These are phyloP conservation scores for Nepenthes mirabilis DNA, from an alignment of 148 eudicot genomes.

Conservation along the genomic window DNA sequence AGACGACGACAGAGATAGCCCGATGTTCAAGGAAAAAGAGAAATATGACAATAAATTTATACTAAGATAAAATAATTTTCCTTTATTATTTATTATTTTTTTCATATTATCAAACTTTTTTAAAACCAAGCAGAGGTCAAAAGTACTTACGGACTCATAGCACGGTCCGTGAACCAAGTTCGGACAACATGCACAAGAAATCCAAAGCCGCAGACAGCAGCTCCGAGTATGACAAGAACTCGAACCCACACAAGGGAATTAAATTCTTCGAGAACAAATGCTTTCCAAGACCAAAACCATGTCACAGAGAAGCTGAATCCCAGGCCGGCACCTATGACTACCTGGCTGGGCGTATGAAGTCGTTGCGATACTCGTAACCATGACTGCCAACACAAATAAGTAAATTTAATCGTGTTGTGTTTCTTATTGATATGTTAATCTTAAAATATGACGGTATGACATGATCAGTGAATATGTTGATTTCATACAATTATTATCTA, in stretches of 20 bases:
- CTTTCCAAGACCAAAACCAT: slow-evolving; percentile 79
- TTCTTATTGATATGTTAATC: not conserved
- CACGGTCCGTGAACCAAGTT: slow-evolving; percentile 31
- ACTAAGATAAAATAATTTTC: too few relatives aligned
- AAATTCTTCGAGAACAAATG: slow-evolving; percentile 34
- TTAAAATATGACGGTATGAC: too few relatives aligned
- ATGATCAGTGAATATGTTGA: too few relatives aligned
- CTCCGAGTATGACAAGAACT: slow-evolving; percentile 30
- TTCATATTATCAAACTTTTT: too few relatives aligned
- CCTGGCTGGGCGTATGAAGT: slow-evolving; percentile 62
- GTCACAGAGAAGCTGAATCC: slow-evolving; percentile 48
- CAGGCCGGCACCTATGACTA: slow-evolving; percentile 53
- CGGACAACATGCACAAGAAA: slow-evolving; percentile 28
- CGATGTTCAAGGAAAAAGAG: too few relatives aligned
- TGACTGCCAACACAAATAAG: slow-evolving; percentile 39
- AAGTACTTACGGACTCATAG: slow-evolving; percentile 5
- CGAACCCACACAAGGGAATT: slow-evolving; percentile 44
- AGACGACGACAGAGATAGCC: too few relatives aligned
- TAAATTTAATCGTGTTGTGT: not conserved
- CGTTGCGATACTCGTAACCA: slow-evolving; percentile 76
- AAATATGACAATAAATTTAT: too few relatives aligned
- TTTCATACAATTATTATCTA: too few relatives aligned
- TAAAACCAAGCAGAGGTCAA: too few relatives aligned
- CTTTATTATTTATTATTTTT: too few relatives aligned
- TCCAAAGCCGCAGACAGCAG: slow-evolving; percentile 22